phyloP scores from a whole-genome alignment of 1,139 yeast species.

The Diutina sp. region DNA sequence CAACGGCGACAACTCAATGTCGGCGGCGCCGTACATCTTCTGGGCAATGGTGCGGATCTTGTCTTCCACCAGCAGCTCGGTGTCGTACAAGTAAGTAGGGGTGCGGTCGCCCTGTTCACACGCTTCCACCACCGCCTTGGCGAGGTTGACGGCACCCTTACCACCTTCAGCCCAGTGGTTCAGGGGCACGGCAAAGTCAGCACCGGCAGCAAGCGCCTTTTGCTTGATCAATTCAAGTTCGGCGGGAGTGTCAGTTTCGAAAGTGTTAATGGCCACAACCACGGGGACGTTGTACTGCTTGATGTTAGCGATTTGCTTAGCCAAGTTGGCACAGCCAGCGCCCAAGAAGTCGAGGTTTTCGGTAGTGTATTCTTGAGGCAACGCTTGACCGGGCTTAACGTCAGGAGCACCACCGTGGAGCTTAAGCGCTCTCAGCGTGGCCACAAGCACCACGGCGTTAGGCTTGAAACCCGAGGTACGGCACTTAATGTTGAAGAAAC shows the following conservation, averaged over 20 bases:
- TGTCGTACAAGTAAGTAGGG: conserved; percentile 55
- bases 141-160: conserved; percentile 79
- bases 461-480: conserved; percentile 86
- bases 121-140: conserved; percentile 73
- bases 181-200: conserved; percentile 83
- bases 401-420: conserved; percentile 99
- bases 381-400: conserved; percentile 88
- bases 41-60: conserved; percentile 76
- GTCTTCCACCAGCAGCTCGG: conserved; percentile 62
- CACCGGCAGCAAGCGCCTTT: conserved; percentile 88
- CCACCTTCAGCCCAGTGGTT: conserved; percentile 99
- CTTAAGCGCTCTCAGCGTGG: conserved; percentile 94
- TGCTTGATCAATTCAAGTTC: conserved; percentile 80
- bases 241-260: conserved; percentile 71
- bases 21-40: conserved; percentile 90
- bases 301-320: conserved; percentile 85
- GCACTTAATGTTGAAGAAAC: conserved; percentile 93
- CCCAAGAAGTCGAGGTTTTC: conserved; percentile 80
- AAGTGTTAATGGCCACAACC: conserved; percentile 88
- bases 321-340: conserved; percentile 81
- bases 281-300: conserved; percentile 83
- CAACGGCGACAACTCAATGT: conserved; percentile 73
- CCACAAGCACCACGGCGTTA: conserved; percentile 88
- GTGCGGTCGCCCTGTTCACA: conserved; percentile 45
- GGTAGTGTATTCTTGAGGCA: conserved; percentile 74